phyloP scores from a whole-genome alignment of 345 rosid genomes.

The Ricinus communis region DNA sequence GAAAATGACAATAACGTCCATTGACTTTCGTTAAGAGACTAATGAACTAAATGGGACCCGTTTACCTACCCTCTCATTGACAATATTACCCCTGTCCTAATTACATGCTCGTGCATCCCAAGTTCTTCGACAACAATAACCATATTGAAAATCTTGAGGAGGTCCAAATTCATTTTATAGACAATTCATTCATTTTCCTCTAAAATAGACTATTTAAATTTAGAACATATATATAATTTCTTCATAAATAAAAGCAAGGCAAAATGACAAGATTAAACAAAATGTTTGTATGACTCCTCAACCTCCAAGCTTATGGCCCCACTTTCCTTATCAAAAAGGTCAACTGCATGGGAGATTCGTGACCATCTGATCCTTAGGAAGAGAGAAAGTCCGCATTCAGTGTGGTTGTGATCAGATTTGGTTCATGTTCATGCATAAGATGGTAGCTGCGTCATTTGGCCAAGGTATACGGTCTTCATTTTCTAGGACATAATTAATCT shows the following conservation, averaged over 20 bases:
- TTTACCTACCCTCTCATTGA: slow-evolving; percentile 35
- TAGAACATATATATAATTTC: too few relatives aligned
- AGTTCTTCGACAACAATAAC: background rate
- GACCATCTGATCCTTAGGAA: slow-evolving; percentile 13
- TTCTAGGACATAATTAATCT: slow-evolving; percentile 16
- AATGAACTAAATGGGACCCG: background rate
- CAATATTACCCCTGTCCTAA: slow-evolving; percentile 9
- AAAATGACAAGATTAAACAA: background rate
- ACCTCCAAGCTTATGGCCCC: slow-evolving; percentile 14
- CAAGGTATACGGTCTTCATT: background rate
- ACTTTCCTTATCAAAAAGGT: background rate
- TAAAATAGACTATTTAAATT: too few relatives aligned
- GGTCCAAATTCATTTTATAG: background rate
- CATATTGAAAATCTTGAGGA: too few relatives aligned
- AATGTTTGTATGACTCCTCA: slow-evolving; percentile 20
- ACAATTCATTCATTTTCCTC: background rate
- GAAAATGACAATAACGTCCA: slow-evolving; percentile 18
- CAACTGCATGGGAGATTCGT: slow-evolving; percentile 22
- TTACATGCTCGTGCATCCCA: background rate
- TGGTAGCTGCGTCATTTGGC: slow-evolving; percentile 7
- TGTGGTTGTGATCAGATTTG: slow-evolving; percentile 17
- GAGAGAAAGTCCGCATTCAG: background rate
- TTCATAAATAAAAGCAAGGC: too few relatives aligned
- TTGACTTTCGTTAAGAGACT: slow-evolving; percentile 20
- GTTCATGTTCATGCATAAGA: background rate